Evolutionary conservation across 2,329 filamentous ascomycete genomes (phyloP).

Genomic region (Bertia moriformis): DNA sequence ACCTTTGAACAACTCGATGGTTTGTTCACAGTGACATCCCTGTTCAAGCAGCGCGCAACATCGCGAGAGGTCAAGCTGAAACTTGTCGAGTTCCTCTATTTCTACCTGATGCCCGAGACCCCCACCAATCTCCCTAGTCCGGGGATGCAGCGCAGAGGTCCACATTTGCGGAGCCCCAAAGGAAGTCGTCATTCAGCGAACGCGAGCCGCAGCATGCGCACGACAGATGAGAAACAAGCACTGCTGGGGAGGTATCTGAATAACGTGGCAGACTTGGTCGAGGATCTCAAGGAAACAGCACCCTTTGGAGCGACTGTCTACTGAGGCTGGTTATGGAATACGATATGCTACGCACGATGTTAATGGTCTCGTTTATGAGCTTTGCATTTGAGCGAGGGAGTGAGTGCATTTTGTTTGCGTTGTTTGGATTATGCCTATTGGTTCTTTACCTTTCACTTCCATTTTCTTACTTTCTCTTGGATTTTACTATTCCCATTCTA

Average conservation of each 20-base stretch:
- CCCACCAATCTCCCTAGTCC: conserved; percentile 33
- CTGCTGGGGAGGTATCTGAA: conserved; percentile 64
- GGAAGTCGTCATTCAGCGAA: conserved; percentile 29
- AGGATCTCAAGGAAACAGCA: conserved; percentile 66
- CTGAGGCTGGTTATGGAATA: background rate
- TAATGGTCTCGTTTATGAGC: too few relatives aligned
- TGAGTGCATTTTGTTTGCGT: too few relatives aligned
- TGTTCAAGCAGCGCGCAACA: conserved; percentile 82
- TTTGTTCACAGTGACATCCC: conserved; percentile 74
- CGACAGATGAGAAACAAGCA: conserved; percentile 69
- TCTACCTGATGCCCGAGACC: conserved; percentile 91
- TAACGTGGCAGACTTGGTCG: conserved; percentile 73
- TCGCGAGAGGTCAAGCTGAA: conserved; percentile 83
- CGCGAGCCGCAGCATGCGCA: conserved; percentile 31
- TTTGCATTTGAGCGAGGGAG: too few relatives aligned
- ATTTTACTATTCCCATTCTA: too few relatives aligned
- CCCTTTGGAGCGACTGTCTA: conserved; percentile 44
- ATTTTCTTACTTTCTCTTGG: too few relatives aligned
- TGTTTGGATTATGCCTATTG: too few relatives aligned
- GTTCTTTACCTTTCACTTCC: too few relatives aligned
- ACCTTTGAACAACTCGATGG: conserved; percentile 87
- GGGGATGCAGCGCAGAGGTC: conserved; percentile 25
- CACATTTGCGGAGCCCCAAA: too few relatives aligned
- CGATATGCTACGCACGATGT: background rate
- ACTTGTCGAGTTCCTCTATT: conserved; percentile 94